Conservation (phyloP, 306 rosid species). For the Dalbergia cultrata region DNA sequence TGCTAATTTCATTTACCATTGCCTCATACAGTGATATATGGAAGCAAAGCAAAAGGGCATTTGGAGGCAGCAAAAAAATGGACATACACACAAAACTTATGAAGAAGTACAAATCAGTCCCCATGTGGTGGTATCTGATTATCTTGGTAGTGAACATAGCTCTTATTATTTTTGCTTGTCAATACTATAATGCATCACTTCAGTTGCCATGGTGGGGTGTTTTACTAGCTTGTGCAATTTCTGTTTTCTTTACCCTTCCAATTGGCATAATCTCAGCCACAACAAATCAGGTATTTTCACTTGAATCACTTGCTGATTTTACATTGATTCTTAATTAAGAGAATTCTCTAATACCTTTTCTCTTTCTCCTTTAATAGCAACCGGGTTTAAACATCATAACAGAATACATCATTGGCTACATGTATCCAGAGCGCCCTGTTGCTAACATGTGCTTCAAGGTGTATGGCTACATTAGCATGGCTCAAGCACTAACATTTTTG, state of each 20-base stretch:
- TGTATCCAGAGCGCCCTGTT: constrained; percentile 88
- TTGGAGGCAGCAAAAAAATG: constrained; percentile 49
- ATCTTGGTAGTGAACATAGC: constrained; percentile 67
- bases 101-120: constrained; percentile 71
- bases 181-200: constrained; percentile 68
- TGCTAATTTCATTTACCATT: constrained; percentile 3
- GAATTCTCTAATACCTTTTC: constrained; percentile 22
- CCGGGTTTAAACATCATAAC: constrained; percentile 90
- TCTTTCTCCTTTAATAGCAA: constrained; percentile 53
- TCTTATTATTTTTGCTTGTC: constrained; percentile 61
- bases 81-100: constrained; percentile 83
- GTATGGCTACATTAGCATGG: constrained; percentile 89
- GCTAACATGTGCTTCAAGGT: constrained; percentile 98
- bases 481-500: constrained; percentile 76
- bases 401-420: constrained; percentile 86
- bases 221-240: constrained; percentile 73
- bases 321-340: background rate
- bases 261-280: constrained; percentile 80
- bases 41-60: constrained; percentile 64
- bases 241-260: constrained; percentile 74
- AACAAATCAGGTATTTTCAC: constrained; percentile 74
- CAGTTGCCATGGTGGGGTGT: constrained; percentile 97
- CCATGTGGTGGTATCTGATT: constrained; percentile 75
- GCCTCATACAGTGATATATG: constrained; percentile 58
- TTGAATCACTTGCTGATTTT: background rate